phyloP scores from a whole-genome alignment of 129 eudicot genomes.

The Centella asiatica region DNA sequence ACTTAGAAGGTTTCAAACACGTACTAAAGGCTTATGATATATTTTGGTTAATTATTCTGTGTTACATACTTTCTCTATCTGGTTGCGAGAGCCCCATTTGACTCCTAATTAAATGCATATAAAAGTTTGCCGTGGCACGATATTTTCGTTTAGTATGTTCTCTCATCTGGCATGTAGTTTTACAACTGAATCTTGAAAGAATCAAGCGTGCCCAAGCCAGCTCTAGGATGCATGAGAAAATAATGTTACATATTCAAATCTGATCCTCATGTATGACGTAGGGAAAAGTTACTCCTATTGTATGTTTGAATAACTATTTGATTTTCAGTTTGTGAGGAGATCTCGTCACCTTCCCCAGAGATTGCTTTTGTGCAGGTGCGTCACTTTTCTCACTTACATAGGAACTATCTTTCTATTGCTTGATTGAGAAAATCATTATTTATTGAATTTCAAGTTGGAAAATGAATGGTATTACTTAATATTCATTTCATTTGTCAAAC shows the following conservation, averaged over 20 bases:
- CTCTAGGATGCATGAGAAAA: not conserved
- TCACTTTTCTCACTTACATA: slow-evolving; percentile 16
- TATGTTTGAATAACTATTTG: not conserved
- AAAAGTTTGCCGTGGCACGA: too few relatives aligned
- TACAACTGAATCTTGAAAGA: too few relatives aligned
- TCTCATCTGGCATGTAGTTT: too few relatives aligned
- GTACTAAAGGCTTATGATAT: too few relatives aligned
- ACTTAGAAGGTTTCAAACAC: not conserved
- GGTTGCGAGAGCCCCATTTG: not conserved
- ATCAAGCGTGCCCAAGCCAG: not conserved
- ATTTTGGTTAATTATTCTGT: too few relatives aligned
- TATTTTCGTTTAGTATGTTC: too few relatives aligned
- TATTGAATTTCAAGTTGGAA: not conserved
- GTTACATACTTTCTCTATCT: not conserved
- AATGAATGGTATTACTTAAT: not conserved
- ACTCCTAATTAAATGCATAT: too few relatives aligned
- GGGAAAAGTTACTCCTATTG: not conserved
- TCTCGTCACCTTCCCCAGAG: slow-evolving; percentile 78
- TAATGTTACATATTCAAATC: not conserved
- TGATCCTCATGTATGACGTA: not conserved
- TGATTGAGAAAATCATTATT: not conserved
- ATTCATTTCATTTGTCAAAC: not conserved
- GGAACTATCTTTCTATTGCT: not conserved
- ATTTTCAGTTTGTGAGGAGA: slow-evolving; percentile 64
- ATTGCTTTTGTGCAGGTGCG: slow-evolving; percentile 68